Evolutionary conservation across 441 rosid genomes (phyloP), one percentile per base, ranked within the genome.

Genomic region (Gossypium armourianum): DNA sequence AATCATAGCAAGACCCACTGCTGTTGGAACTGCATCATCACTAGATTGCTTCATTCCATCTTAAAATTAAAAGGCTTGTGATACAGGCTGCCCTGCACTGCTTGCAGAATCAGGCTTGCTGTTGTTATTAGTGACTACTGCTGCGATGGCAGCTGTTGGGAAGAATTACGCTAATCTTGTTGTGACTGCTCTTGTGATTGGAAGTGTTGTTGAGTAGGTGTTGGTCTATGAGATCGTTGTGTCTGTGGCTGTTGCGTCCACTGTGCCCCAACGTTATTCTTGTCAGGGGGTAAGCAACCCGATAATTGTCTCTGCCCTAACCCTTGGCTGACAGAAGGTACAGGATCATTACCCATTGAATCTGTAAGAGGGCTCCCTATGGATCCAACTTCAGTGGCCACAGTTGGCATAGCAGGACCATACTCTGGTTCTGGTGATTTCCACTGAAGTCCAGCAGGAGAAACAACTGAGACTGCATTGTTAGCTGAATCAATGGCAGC

Each of bases 21-120:
- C 86, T 62, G 70, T 79, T 28, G 50, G 79, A 82, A 74, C 78
- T 77, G 83, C 83, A 80, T 83, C 76, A 78, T 82, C 74, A 78
- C 72, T 62, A 72, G 62, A 65, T 66, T 70, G 76, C 74, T 72
- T 86, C 85, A 88, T 84, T 87, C 96, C 83, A 81, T 80, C 79
- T 86, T 82, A 72, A 87, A 71, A 77, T 86, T 86, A 32, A 86
- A 80, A 67, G 91, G 86, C 75, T 82, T 83, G 72, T 80, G 71
- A 81, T 79, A 85, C 81, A 82, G 66, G 82, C 78, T 71, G 76
- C 90, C 91, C 79, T 86, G 86, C 55, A 77, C 84, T 79, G 86
- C 77, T 72, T 81, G 89, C 78, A 83, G 79, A 59, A 78, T 84
- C 65, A 76, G 84, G n/a, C 62, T 64, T 82, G 86, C 64, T 80